Base-by-base conservation (phyloP, 2,329 filamentous ascomycete species). In the Neurospora crassa region DNA sequence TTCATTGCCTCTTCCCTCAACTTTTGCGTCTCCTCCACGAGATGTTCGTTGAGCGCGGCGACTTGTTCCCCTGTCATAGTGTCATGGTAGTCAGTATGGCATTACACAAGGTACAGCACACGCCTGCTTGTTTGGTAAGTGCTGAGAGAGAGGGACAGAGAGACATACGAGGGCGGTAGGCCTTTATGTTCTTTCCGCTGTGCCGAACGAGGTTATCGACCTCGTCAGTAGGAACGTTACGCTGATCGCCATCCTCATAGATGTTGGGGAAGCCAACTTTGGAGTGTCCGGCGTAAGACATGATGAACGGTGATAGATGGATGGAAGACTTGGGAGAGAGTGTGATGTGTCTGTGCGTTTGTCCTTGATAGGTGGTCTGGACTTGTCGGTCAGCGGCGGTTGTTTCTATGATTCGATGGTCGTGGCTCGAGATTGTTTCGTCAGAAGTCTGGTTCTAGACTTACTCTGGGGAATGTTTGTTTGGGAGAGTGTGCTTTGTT, bases 141-240 rank as follows among this genome's bases (percentile, higher is more conserved):
- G 20, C 20, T 45, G 37, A 12, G 40, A 34, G 37, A 5, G 37
- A 37, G 11, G 37, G 34, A 37, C 29, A 29, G 34, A 37, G 20
- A 63, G 18, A 68, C 73, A 18, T 71, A 76, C 75, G 74, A 6
- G 73, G 71, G 67, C 73, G n/a, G 43, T 72, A 76, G 0, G 73
- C 75, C 70, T 70, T 72, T 14, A 76, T 63, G 24, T 76, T 76
- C 71, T 74, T 70, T 10, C 74, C 74, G 20, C 70, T 73, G 20
- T 67, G 71, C 53, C 29, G 45, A 20, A 63, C 68, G 2, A 73
- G 42, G 42, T 76, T 67, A 11, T 74, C 72, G 7, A 75, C 41
- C 34, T 76, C 73, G 11, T 72, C 59, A 8, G 72, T 67, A 5
- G 43, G 41, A 69, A 72, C 40, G 69, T 69, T 72, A 18, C 70